Conservation (phyloP, 805 yeast genomes). For the Sugiyamaella qingdaonensis region DNA sequence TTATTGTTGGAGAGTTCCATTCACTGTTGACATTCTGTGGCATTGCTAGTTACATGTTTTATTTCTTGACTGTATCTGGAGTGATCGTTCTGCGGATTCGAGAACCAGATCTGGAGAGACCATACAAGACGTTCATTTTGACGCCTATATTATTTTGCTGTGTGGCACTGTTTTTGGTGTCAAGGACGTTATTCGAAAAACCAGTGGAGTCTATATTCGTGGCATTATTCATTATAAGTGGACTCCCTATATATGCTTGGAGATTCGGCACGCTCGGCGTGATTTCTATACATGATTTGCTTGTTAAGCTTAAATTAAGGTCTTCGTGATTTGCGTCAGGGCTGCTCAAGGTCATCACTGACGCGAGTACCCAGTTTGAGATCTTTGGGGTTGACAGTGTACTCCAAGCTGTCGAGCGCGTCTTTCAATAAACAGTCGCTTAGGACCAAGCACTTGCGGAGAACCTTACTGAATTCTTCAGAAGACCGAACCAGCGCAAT, state of each 20-base stretch:
- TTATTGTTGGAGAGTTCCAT: slow-evolving; percentile 36
- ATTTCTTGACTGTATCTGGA: slow-evolving; percentile 36
- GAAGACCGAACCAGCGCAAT: slow-evolving; percentile 13
- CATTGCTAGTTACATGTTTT: slow-evolving; percentile 32
- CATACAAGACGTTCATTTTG: slow-evolving; percentile 34
- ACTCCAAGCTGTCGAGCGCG: slow-evolving; percentile 12
- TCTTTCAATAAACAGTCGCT: slow-evolving; percentile 17
- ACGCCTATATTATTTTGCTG: slow-evolving; percentile 37
- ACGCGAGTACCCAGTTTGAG: slow-evolving; percentile 13
- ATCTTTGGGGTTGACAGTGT: slow-evolving; percentile 12
- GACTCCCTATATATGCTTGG: slow-evolving; percentile 31
- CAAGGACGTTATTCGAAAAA: slow-evolving; percentile 31
- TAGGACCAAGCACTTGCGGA: slow-evolving; percentile 18
- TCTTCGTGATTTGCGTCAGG: neutral
- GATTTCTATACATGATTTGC: neutral
- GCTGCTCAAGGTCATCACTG: neutral
- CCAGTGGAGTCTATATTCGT: slow-evolving; percentile 33
- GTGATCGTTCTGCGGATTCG: slow-evolving; percentile 32
- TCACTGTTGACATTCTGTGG: slow-evolving; percentile 38
- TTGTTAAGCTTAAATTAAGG: neutral
- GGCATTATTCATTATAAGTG: slow-evolving; percentile 27
- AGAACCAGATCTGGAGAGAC: slow-evolving; percentile 35
- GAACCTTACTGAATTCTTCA: slow-evolving; percentile 10
- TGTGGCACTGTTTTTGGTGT: slow-evolving; percentile 35
- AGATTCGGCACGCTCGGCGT: slow-evolving; percentile 1